These are phyloP conservation scores for Vicia villosa DNA, from an alignment of 306 rosid species.

Conservation along the genomic window DNA sequence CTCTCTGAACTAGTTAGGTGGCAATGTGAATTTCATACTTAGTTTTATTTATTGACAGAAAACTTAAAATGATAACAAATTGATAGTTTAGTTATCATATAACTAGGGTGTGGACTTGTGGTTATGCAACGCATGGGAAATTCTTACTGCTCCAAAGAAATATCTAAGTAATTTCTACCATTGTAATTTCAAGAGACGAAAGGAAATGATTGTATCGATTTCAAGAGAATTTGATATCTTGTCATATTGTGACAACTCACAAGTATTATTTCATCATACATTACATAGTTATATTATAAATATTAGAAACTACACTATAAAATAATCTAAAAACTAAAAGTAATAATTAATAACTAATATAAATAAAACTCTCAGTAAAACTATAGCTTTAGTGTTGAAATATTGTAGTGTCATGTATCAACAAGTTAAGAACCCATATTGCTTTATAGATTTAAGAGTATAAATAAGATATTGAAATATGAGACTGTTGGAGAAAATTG, in stretches of 20 bases:
- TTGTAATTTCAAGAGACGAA: not conserved
- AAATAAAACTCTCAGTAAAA: not conserved
- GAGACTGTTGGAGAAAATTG: too few species aligned
- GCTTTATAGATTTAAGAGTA: conserved; percentile 4
- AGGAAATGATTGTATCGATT: not conserved
- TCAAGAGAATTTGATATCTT: not conserved
- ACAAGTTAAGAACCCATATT: conserved; percentile 11
- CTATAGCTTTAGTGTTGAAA: not conserved
- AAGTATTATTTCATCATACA: not conserved
- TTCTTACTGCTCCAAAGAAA: not conserved
- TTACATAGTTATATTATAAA: conserved; percentile 2
- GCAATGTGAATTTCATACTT: conserved; percentile 13
- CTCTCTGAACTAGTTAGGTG: conserved; percentile 7
- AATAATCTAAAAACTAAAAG: not conserved
- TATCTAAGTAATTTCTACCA: conserved; percentile 9
- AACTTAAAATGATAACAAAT: not conserved
- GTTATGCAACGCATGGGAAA: not conserved
- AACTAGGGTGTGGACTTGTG: not conserved
- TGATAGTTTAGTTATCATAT: not conserved
- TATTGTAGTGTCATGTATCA: not conserved
- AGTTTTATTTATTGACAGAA: not conserved
- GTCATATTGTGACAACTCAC: not conserved
- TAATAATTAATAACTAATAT: conserved; percentile 3
- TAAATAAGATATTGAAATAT: conserved; percentile 5
- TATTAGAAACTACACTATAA: conserved; percentile 4